Evolutionary conservation across 2,329 filamentous ascomycete species (phyloP).

Genomic region (Coniochaeta sp.): DNA sequence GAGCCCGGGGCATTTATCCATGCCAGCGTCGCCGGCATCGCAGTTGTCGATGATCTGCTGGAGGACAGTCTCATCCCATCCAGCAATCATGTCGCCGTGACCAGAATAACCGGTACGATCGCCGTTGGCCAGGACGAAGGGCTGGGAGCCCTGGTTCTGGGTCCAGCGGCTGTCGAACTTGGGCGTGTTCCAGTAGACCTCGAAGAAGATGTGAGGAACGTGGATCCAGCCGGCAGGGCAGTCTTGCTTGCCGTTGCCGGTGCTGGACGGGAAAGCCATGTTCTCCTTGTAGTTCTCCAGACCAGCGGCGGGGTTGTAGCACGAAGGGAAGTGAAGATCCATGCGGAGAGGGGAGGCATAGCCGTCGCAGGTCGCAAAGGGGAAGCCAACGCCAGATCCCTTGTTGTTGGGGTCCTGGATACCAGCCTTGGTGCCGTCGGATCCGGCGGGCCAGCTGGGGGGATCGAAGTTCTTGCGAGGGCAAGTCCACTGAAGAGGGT

Average conservation of each 20-base stretch:
- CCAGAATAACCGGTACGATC: constrained; percentile 63
- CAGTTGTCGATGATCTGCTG: constrained; percentile 63
- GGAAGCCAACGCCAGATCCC: constrained; percentile 58
- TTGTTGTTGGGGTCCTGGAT: constrained; percentile 46
- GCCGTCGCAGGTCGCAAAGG: constrained; percentile 60
- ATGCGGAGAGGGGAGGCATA: constrained; percentile 53
- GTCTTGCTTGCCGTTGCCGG: constrained; percentile 37
- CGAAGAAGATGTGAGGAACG: constrained; percentile 50
- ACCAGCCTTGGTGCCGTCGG: constrained; percentile 47
- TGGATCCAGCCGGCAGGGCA: constrained; percentile 49
- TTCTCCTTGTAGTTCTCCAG: constrained; percentile 56
- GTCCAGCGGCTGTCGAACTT: constrained; percentile 45
- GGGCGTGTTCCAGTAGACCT: constrained; percentile 54
- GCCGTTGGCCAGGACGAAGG: constrained; percentile 63
- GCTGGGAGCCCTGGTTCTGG: constrained; percentile 45
- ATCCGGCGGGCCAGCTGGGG: constrained; percentile 45
- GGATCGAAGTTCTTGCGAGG: constrained; percentile 41
- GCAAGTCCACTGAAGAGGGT: constrained; percentile 54
- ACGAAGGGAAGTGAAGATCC: constrained; percentile 66
- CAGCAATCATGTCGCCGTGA: constrained; percentile 68
- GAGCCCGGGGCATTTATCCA: constrained; percentile 56
- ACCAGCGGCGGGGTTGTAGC: constrained; percentile 60
- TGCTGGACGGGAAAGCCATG: constrained; percentile 53
- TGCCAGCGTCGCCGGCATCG: constrained; percentile 48
- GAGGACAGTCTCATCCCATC: constrained; percentile 60